Evolutionary conservation across 805 yeast species (phyloP).

Genomic region (Candida nitratophila): DNA sequence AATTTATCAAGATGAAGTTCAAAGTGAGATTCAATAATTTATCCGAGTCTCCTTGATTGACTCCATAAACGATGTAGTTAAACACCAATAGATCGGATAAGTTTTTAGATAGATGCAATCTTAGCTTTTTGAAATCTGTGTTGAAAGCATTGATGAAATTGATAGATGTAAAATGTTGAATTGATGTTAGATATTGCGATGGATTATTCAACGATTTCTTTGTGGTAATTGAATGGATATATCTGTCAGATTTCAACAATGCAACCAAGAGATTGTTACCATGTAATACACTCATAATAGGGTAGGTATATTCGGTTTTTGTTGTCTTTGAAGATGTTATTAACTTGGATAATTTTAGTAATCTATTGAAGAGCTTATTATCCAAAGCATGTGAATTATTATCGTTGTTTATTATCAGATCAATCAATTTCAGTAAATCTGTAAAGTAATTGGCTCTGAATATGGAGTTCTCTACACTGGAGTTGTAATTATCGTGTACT

Average conservation of each 20-base stretch:
- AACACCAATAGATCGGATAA: conserved; percentile 26
- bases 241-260: conserved; percentile 26
- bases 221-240: conserved; percentile 13
- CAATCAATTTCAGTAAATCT: conserved; percentile 21
- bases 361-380: conserved; percentile 22
- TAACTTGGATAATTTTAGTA: conserved; percentile 21
- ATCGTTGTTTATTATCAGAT: conserved; percentile 22
- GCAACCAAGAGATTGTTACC: conserved; percentile 20
- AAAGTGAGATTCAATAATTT: conserved; percentile 19
- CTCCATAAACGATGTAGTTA: conserved; percentile 23
- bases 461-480: conserved; percentile 21
- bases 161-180: conserved; percentile 9
- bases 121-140: conserved; percentile 21
- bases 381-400: conserved; percentile 21
- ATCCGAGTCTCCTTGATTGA: conserved; percentile 17
- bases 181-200: conserved; percentile 15
- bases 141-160: conserved; percentile 17
- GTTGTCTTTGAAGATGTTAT: conserved; percentile 14
- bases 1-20: conserved; percentile 13
- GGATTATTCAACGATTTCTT: conserved; percentile 17
- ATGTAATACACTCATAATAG: conserved; percentile 22
- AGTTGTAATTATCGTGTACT: conserved; percentile 26
- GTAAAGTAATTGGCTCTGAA: conserved; percentile 27
- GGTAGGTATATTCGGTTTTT: conserved; percentile 18
- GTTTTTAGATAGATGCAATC: conserved; percentile 23